Evolutionary conservation across 441 rosid genomes (phyloP), one percentile per base, ranked within the genome.

Genomic region (Erodium chrysanthum): DNA sequence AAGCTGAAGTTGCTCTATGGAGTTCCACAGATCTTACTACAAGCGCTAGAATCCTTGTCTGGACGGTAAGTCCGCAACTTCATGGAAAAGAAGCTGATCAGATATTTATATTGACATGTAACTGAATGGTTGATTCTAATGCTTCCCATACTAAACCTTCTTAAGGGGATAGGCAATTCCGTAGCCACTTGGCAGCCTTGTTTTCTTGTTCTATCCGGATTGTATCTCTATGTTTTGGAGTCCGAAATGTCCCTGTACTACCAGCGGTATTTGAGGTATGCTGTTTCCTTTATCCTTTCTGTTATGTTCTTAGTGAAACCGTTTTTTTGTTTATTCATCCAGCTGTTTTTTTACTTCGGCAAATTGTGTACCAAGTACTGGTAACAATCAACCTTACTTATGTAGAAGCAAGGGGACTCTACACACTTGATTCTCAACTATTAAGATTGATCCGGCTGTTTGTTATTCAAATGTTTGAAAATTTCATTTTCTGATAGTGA

Each of bases 141-240:
- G 66, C 37, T 17, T 68, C 7, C 7, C 22, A 14, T 11, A 52
- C 71, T 70, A 12, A 64, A 68, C 78, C 66, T 74, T 54, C 21
- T 74, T 76, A 76, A 95, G 99, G 99, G 99, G 66, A 90, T 95
- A 78, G 99, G 97, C 64, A 86, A 95, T 78, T 87, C 96, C 25
- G 80, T 90, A 79, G 96, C 99, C 71, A 81, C 88, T 33, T 95
- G 98, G 99, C 97, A 95, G 75, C 83, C 88, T 44, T 92, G 99
- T 81, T 91, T 81, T 85, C 86, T 95, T 77, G 88, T 84, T 64
- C 79, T 95, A 73, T 95, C 96, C 77, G 96, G 99, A 77, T 77
- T 81, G 62, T 84, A 88, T 83, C 86, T 95, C 46, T 90, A 95
- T 82, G 82, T 84, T 70, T 81, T 85, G 80, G 97, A 95, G 81